phyloP scores from a whole-genome alignment of 2,329 filamentous ascomycete genomes.

The Aureobasidium namibiae region DNA sequence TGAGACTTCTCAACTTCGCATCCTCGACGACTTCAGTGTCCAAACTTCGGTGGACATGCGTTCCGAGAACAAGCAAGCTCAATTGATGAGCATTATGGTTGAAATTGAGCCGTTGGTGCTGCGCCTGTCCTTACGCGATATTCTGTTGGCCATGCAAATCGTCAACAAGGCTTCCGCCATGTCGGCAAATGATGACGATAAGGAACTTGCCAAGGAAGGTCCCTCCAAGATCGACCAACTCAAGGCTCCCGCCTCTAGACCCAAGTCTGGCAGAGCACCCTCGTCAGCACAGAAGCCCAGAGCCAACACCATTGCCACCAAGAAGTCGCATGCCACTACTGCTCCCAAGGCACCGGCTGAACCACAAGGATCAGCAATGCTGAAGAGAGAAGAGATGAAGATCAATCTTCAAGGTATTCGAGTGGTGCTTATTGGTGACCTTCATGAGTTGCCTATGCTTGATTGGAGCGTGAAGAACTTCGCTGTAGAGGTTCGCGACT shows the following conservation, averaged over 20 bases:
- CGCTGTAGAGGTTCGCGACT: slow-evolving; percentile 75
- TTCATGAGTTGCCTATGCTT: slow-evolving; percentile 90
- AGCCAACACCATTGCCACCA: slow-evolving; percentile 26
- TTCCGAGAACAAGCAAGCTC: slow-evolving; percentile 49
- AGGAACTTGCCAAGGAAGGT: slow-evolving; percentile 45
- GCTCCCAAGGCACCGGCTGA: neutral
- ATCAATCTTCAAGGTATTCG: slow-evolving; percentile 80
- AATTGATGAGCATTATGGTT: slow-evolving; percentile 69
- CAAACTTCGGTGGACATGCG: slow-evolving; percentile 78
- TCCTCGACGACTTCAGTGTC: slow-evolving; percentile 93
- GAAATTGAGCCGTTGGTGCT: slow-evolving; percentile 88
- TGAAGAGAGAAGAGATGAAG: slow-evolving; percentile 72
- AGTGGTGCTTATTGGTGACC: slow-evolving; percentile 86
- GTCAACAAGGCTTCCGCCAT: slow-evolving; percentile 84
- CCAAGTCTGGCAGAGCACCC: slow-evolving; percentile 29
- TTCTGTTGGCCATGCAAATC: slow-evolving; percentile 87
- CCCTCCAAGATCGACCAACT: slow-evolving; percentile 48
- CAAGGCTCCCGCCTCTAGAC: slow-evolving; percentile 32
- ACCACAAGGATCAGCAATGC: slow-evolving; percentile 41
- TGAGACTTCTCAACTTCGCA: slow-evolving; percentile 78
- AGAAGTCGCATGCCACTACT: slow-evolving; percentile 9
- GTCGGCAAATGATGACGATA: slow-evolving; percentile 48
- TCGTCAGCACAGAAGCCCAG: slow-evolving; percentile 37
- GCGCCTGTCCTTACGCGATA: slow-evolving; percentile 84
- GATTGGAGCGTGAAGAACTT: slow-evolving; percentile 92